Evolutionary conservation across 2,329 filamentous ascomycete species (phyloP), one percentile per base, ranked within the genome.

Genomic region (Phoma herbarum): DNA sequence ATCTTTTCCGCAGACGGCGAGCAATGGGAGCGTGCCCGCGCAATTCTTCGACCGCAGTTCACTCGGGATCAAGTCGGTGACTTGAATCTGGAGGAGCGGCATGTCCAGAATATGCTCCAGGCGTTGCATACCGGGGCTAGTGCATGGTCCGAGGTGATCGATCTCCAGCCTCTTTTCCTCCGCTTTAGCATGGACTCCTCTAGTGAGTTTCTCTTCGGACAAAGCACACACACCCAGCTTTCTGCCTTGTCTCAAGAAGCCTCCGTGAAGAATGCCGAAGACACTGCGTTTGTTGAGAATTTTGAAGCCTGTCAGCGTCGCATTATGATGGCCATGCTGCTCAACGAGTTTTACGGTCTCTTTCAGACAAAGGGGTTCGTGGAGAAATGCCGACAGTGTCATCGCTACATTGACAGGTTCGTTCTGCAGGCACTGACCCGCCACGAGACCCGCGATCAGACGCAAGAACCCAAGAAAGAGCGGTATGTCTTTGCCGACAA

Each of bases 1-100:
- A 42, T 47, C 7, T 76, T 77, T 52, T 65, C 70, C 4, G 65
- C 70, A 43, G 73, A 78, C 52, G 76, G 76, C 23, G 67, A 70
- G 49, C 44, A 60, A 44, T 79, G 77, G 76, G 70, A 75, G 51
- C 75, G 77, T 50, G 72, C 67, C 25, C 61, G 77, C 25, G 70
- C 70, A 2, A 54, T 79, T 53, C 67, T 79, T 18, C 66, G 77
- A 35, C 77, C 77, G 7, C 75, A 77, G 26, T 79, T 79, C 49
- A 66, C 70, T 14, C 65, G 76, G 8, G 35, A 48, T 33, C 73
- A 77, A 77, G 59, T 67, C 77, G 46, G 68, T 61, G 76, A 79
- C 56, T 66, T 78, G 2, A 73, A 74, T 1, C 61, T 75, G 33
- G 68, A 73, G 41, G 77, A 78, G 54, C 57, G 61, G 11, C 76